Conservation (phyloP, 352 stramenopile genomes). For the Peronospora farinosa region DNA sequence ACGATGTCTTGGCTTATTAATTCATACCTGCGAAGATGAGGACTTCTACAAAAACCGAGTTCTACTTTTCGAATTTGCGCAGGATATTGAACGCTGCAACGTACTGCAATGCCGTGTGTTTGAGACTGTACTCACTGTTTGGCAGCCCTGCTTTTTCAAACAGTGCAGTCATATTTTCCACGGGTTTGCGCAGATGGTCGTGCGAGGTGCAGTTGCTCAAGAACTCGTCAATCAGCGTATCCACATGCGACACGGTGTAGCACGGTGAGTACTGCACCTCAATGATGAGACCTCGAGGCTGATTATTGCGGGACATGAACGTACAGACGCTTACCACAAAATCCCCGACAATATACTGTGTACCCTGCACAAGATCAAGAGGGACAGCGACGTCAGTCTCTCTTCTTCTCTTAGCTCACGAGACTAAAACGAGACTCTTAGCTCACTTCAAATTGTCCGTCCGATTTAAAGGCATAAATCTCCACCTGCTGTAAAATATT, state of each 20-base stretch:
- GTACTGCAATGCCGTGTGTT: slow-evolving; percentile 85
- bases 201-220: slow-evolving; percentile 59
- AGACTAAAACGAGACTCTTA: neutral
- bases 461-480: slow-evolving; percentile 86
- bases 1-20: too few relatives aligned
- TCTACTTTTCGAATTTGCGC: slow-evolving; percentile 72
- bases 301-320: slow-evolving; percentile 83
- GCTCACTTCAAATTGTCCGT: slow-evolving; percentile 79
- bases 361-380: slow-evolving; percentile 32
- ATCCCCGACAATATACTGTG: slow-evolving; percentile 76
- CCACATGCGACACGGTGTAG: slow-evolving; percentile 65
- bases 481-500: slow-evolving; percentile 85
- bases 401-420: neutral
- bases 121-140: slow-evolving; percentile 72
- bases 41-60: neutral
- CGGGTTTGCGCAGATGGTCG: slow-evolving; percentile 65
- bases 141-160: slow-evolving; percentile 77
- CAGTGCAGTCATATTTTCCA: slow-evolving; percentile 53
- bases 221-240: slow-evolving; percentile 84
- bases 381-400: neutral
- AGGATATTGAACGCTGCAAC: slow-evolving; percentile 84
- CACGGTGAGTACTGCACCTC: slow-evolving; percentile 83
- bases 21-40: too few relatives aligned
- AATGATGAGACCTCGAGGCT: slow-evolving; percentile 70
- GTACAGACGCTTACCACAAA: slow-evolving; percentile 83